phyloP scores from a whole-genome alignment of 2,329 filamentous ascomycete species.

The Rutstroemia sp. region DNA sequence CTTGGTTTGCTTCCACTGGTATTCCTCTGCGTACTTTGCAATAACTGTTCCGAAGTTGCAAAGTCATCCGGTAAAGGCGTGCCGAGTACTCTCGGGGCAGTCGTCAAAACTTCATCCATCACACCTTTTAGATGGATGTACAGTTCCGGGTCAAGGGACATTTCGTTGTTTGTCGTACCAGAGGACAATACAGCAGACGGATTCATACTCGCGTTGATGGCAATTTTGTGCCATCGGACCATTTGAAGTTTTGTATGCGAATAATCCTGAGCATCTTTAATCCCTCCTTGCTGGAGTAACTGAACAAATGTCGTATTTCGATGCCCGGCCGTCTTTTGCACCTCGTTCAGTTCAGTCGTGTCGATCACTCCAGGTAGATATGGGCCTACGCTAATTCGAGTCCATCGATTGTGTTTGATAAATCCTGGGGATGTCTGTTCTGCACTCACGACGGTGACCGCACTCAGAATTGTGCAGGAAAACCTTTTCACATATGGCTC shows the following conservation, averaged over 20 bases:
- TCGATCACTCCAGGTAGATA: constrained; percentile 45
- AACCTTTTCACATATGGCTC: constrained; percentile 57
- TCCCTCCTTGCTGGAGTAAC: constrained; percentile 42
- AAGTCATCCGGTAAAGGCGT: constrained; percentile 51
- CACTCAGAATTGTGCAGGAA: constrained; percentile 54
- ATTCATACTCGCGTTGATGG: constrained; percentile 71
- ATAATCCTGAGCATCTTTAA: constrained; percentile 58
- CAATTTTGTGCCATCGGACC: constrained; percentile 69
- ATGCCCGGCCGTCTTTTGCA: constrained; percentile 12
- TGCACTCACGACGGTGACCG: constrained; percentile 62
- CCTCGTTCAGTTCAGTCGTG: constrained; percentile 7
- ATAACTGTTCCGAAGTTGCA: constrained; percentile 54
- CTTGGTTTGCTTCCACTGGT: constrained; percentile 47
- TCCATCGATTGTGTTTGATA: constrained; percentile 67
- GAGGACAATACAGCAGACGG: constrained; percentile 61
- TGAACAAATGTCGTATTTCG: constrained; percentile 39
- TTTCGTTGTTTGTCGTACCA: constrained; percentile 56
- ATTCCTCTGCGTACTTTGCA: constrained; percentile 56
- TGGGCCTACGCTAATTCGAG: constrained; percentile 60
- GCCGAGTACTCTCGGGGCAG: constrained; percentile 56
- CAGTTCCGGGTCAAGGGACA: constrained; percentile 57
- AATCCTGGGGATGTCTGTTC: constrained; percentile 56
- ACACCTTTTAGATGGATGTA: constrained; percentile 53
- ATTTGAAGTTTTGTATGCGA: constrained; percentile 60
- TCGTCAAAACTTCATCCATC: constrained; percentile 62